Base-by-base conservation (phyloP, 805 yeast genomes). In the Hemisphaericaspora nanyangensis region DNA sequence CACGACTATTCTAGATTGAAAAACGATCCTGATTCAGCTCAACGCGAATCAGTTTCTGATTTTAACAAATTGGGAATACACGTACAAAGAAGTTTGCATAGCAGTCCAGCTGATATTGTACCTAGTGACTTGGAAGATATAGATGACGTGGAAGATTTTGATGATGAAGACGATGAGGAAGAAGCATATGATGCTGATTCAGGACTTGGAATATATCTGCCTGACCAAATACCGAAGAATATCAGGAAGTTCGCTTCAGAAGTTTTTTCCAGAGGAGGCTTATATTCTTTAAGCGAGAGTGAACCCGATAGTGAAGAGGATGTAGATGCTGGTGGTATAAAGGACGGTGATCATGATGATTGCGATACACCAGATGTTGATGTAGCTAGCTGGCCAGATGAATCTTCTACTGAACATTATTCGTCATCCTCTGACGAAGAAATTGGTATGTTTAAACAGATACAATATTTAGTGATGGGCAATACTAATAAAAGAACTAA, bases 231-330 rank as follows among this genome's bases (percentile, higher is more conserved):
- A 37, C 24, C 35, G 31, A 29, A 46, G 7, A 50, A 44, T 24
- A 44, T 58, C 17, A 65, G 63, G 49, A 67, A 67, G 47, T 61
- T 50, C 48, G 60, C 60, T 42, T 65, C 70, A 18, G 70, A 64
- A 49, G 58, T 63, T 2, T 61, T 62, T 40, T 29, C 35, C 39
- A 33, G 37, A 26, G 33, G 22, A 10, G 27, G 30, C 13, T 29
- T 25, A 28, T 35, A 32, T 30, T 31, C 34, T 8, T 25, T 28
- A 8, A 31, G 24, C 29, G 34, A 35, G 7, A 28, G 22, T 17
- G 22, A 25, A 6, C n/a, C 13, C 5, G 35, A 37, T 19, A 37
- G 39, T 32, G 39, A 37, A 26, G 39, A 37, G 7, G 31, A 29
- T 17, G 11, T 29, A 13, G 31, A 29, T 29, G 31, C 8, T 29